Conservation (phyloP, 208 protist species). For the Crithidia fasciculata region DNA sequence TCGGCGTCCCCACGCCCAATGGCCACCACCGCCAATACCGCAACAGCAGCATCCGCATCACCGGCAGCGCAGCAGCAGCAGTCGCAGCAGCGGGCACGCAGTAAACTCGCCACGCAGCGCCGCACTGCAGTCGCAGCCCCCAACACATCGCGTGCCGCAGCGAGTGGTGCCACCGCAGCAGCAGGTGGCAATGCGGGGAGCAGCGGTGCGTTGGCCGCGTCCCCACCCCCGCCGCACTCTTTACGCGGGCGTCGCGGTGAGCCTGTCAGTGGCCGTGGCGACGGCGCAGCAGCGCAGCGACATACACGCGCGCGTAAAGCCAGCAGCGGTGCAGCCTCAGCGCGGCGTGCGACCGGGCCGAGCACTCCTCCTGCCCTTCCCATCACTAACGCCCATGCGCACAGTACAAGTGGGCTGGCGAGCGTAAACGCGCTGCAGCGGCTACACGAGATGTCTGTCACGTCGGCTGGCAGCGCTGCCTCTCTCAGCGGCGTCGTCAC, state of each 20-base stretch:
- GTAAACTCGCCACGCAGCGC: constrained; percentile 7
- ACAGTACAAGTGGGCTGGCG: not conserved
- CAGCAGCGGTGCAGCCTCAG: constrained; percentile 1
- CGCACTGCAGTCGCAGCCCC: not conserved
- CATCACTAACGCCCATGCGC: not conserved
- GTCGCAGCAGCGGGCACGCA: constrained; percentile 9
- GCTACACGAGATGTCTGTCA: not conserved
- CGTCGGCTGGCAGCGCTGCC: not conserved
- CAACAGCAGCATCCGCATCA: not conserved
- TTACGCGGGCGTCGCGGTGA: not conserved
- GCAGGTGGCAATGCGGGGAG: not conserved
- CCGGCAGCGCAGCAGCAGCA: too few relatives aligned
- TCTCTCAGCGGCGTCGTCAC: not conserved
- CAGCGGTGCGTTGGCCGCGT: not conserved
- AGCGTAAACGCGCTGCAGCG: constrained; percentile 3
- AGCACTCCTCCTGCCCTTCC: not conserved
- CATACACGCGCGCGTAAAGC: constrained; percentile 9
- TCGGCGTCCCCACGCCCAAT: not conserved
- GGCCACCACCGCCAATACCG: not conserved
- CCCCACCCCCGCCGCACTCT: not conserved
- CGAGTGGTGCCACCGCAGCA: not conserved
- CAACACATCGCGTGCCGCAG: not conserved
- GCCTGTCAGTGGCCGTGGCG: not conserved
- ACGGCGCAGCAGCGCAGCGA: too few relatives aligned
- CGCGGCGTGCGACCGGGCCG: not conserved